phyloP scores from a whole-genome alignment of 208 protist genomes.

The Acanthamoeba triangularis region DNA sequence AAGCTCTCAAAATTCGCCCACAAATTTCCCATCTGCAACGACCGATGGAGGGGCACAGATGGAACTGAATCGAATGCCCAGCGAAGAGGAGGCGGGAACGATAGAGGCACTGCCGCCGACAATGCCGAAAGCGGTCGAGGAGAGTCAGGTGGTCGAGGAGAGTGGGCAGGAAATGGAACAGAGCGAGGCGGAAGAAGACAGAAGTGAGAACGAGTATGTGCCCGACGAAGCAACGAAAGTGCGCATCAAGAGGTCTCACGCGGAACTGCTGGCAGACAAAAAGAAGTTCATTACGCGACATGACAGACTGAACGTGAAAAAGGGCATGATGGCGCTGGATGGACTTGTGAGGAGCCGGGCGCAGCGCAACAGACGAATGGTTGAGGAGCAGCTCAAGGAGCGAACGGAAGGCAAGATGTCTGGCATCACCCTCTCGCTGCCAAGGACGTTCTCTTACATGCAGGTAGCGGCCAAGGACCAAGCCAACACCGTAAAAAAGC shows the following conservation, averaged over 20 bases:
- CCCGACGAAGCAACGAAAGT: too few species aligned
- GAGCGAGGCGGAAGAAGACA: neutral
- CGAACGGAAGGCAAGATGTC: conserved; percentile 44
- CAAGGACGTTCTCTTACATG: neutral
- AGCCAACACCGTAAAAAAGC: neutral
- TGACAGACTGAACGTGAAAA: neutral
- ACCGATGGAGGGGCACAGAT: neutral
- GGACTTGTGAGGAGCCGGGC: neutral
- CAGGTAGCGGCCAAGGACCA: neutral
- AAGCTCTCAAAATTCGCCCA: too few species aligned
- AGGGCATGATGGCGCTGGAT: neutral
- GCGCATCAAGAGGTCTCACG: too few species aligned
- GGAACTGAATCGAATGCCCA: neutral
- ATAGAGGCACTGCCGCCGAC: neutral
- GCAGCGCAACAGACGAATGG: neutral
- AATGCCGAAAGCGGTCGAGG: too few species aligned
- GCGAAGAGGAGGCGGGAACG: neutral
- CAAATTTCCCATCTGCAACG: neutral
- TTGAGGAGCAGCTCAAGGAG: conserved; percentile 23
- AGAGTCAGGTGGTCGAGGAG: too few species aligned
- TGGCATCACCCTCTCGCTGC: conserved; percentile 37
- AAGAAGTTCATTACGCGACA: neutral
- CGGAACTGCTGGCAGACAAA: neutral
- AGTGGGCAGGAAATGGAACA: neutral
- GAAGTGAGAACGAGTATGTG: too few species aligned